Conservation (phyloP, 1,284 basidiomycete genomes). For the Cutaneotrichosporon sp. region DNA sequence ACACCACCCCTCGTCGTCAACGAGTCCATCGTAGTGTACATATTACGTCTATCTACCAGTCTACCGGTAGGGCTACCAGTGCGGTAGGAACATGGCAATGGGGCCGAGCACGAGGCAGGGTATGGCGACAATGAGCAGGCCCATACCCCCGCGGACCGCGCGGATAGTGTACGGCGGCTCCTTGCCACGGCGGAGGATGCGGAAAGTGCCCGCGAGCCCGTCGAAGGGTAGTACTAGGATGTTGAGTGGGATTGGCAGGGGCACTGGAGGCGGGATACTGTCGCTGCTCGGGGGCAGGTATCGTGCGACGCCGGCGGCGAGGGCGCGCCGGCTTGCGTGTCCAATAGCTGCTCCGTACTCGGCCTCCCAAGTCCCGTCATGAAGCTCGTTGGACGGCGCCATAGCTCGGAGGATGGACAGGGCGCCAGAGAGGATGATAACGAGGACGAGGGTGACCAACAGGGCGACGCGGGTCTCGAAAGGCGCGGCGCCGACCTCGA, state of each 20-base stretch:
- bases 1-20: neutral
- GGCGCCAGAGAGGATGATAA: constrained; percentile 21
- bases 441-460: constrained; percentile 21
- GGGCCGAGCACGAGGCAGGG: constrained; percentile 21
- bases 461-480: constrained; percentile 28
- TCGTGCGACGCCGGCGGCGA: constrained; percentile 26
- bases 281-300: constrained; percentile 23
- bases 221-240: constrained; percentile 30
- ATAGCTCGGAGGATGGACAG: constrained; percentile 28
- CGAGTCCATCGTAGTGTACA: neutral
- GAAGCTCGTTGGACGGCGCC: constrained; percentile 24
- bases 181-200: constrained; percentile 8
- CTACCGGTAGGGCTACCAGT: neutral
- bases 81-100: constrained; percentile 15
- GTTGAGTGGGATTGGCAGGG: constrained; percentile 30
- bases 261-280: constrained; percentile 15
- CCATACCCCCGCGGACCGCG: constrained; percentile 21
- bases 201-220: constrained; percentile 15
- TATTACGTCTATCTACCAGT: neutral
- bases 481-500: constrained; percentile 26
- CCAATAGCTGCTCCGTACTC: constrained; percentile 26
- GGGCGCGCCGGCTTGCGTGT: constrained; percentile 17
- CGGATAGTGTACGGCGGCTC: constrained; percentile 21
- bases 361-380: constrained; percentile 30
- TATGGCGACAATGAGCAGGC: constrained; percentile 21